Percentiles rank a stretch among this genome's conserved stretches.
These are phyloP conservation scores for Acanthamoeba lenticulata DNA, from an alignment of 208 protist species.

Conservation along the genomic window DNA sequence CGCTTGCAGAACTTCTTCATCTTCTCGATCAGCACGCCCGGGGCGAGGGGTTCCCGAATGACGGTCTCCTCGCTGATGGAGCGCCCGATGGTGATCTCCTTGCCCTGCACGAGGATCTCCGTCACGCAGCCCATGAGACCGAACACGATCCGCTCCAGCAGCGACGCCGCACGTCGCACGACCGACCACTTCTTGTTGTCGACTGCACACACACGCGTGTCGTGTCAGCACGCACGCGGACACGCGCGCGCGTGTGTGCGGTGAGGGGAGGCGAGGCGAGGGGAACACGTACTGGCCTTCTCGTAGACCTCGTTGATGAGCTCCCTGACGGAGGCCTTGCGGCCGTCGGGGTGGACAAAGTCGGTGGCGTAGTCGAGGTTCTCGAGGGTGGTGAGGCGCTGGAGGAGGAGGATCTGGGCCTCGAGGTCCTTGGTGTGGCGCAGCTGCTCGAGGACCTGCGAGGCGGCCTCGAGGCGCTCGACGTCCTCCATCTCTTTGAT, in stretches of 20 bases:
- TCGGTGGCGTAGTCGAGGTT: neutral
- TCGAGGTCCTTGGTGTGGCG: constrained; percentile 25
- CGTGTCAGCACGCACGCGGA: neutral
- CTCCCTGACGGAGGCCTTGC: constrained; percentile 21
- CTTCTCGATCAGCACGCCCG: neutral
- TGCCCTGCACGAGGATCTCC: constrained; percentile 75
- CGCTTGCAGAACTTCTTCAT: constrained; percentile 42
- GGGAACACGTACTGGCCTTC: neutral
- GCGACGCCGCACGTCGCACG: neutral
- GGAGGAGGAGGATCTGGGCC: neutral
- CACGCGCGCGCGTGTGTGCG: neutral
- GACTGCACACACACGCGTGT: neutral
- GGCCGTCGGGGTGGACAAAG: neutral
- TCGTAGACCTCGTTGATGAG: constrained; percentile 25
- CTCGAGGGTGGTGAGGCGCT: neutral
- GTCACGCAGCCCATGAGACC: constrained; percentile 56
- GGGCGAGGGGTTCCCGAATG: constrained; percentile 54
- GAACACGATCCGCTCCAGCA: constrained; percentile 1
- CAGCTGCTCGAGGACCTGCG: neutral
- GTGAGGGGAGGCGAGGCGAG: too few relatives aligned
- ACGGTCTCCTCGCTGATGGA: constrained; percentile 58
- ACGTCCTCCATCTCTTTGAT: constrained; percentile 10
- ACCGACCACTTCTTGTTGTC: neutral
- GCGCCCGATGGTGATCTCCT: constrained; percentile 61
- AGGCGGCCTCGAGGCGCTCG: neutral